These are phyloP conservation scores for Rhizopogon vulgaris DNA, from an alignment of 768 basidiomycete genomes.

Conservation along the genomic window DNA sequence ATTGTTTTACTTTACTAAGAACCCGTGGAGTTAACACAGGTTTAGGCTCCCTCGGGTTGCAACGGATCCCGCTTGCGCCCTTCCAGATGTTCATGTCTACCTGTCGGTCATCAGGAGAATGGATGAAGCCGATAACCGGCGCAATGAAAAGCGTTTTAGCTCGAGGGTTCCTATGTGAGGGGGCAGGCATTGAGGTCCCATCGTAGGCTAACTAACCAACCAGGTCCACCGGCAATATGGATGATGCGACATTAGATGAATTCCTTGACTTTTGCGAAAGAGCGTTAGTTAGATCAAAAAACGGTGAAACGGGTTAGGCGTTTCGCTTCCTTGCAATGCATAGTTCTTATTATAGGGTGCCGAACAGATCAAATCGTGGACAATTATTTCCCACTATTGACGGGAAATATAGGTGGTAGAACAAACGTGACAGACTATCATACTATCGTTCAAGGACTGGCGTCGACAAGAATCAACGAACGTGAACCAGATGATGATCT, in stretches of 20 bases:
- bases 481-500: conserved; percentile 7
- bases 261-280: conserved; percentile 63
- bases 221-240: conserved; percentile 52
- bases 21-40: conserved; percentile 7
- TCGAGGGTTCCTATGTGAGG: conserved; percentile 42
- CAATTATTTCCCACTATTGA: conserved; percentile 36
- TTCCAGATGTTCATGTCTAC: conserved; percentile 49
- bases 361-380: conserved; percentile 28
- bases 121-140: conserved; percentile 26
- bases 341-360: not conserved
- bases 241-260: conserved; percentile 47
- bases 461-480: conserved; percentile 7
- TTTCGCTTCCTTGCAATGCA: not conserved
- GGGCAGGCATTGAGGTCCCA: conserved; percentile 4
- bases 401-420: not conserved
- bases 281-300: conserved; percentile 35
- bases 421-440: not conserved
- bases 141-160: conserved; percentile 34
- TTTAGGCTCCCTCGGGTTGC: conserved; percentile 37
- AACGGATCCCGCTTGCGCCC: conserved; percentile 54
- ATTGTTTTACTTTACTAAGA: conserved; percentile 7
- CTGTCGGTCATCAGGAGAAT: conserved; percentile 35
- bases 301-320: conserved; percentile 22
- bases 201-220: conserved; percentile 4
- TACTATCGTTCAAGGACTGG: not conserved